Evolutionary conservation across 2,329 filamentous ascomycete species (phyloP).

Genomic region (Colletotrichum sp.): DNA sequence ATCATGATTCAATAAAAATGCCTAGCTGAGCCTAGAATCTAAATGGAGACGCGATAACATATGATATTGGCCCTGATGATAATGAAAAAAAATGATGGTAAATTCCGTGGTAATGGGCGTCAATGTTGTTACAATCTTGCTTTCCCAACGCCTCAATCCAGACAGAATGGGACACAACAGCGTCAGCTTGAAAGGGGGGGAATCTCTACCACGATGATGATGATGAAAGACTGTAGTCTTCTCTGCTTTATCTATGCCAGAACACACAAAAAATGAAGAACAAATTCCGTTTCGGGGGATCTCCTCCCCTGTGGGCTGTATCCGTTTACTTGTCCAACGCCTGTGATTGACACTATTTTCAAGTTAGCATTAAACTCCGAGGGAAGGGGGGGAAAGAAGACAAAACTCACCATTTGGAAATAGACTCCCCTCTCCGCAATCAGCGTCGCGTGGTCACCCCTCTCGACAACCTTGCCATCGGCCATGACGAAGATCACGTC

Average conservation of each 20-base stretch:
- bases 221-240: neutral
- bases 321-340: slow-evolving; percentile 16
- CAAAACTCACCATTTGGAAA: slow-evolving; percentile 13
- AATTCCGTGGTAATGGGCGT: neutral
- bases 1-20: neutral
- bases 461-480: slow-evolving; percentile 44
- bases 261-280: neutral
- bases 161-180: neutral
- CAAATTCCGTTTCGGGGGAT: neutral
- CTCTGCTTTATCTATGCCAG: neutral
- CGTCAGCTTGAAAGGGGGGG: neutral
- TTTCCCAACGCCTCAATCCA: neutral
- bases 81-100: neutral
- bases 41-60: neutral
- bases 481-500: slow-evolving; percentile 50
- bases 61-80: neutral
- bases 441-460: slow-evolving; percentile 9
- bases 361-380: neutral
- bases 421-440: slow-evolving; percentile 15
- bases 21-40: neutral
- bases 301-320: neutral
- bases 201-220: neutral
- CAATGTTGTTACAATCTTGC: slow-evolving; percentile 1
- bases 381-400: too few species aligned
- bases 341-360: slow-evolving; percentile 17